Conservation (phyloP, 225 moss, liverwort and hornwort species). For the Polytrichum formosum region DNA sequence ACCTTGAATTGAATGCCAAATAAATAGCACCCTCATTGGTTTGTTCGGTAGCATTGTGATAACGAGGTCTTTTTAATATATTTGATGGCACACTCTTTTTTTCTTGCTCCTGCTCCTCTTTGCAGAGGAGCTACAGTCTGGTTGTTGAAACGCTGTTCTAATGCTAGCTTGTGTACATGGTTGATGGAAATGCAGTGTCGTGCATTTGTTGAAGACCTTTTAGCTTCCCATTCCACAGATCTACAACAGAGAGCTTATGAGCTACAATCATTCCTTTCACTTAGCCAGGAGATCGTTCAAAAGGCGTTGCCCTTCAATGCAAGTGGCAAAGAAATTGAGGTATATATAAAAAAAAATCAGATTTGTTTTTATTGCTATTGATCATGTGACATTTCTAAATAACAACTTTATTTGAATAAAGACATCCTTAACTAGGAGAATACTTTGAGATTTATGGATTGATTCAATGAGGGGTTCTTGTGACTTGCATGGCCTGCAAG, state of each 20-base stretch:
- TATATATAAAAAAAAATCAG: not conserved
- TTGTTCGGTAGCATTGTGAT: too few species aligned
- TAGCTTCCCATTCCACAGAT: conserved; percentile 93
- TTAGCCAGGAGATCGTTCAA: conserved; percentile 53
- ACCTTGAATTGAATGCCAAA: too few species aligned
- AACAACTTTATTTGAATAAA: not conserved
- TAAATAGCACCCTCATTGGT: too few species aligned
- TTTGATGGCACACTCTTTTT: too few species aligned
- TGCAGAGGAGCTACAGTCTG: too few species aligned
- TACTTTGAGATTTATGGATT: not conserved
- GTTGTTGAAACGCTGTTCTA: not conserved
- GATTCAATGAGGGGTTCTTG: not conserved
- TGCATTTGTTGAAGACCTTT: conserved; percentile 77
- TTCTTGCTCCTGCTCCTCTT: too few species aligned
- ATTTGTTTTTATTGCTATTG: not conserved
- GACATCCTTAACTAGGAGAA: not conserved
- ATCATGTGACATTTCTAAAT: not conserved
- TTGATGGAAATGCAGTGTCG: conserved; percentile 48
- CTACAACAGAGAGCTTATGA: conserved; percentile 97
- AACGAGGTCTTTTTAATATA: too few species aligned
- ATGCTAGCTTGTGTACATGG: conserved; percentile 1
- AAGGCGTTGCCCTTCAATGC: conserved; percentile 78
- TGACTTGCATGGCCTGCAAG: not conserved
- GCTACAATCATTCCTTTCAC: conserved; percentile 75
- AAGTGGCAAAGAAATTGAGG: conserved; percentile 94